These are phyloP conservation scores for Amanita fuliginea DNA, from an alignment of 768 basidiomycete species.

Conservation along the genomic window DNA sequence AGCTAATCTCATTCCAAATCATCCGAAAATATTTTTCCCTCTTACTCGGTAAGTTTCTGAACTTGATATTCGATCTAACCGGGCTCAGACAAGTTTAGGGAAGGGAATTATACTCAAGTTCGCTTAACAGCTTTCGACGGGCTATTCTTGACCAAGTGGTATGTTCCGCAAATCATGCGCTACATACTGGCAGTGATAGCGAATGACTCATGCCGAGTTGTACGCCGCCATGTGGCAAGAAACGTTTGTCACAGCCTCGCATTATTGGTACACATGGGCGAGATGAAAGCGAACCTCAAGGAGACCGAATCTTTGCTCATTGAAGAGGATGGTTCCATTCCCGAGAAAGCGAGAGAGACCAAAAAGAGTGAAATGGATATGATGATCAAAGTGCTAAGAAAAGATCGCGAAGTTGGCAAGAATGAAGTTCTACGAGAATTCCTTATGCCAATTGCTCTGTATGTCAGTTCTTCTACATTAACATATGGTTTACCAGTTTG, in stretches of 20 bases:
- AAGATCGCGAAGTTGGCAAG: conserved; percentile 78
- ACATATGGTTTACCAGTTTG: conserved; percentile 16
- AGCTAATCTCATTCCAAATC: conserved; percentile 68
- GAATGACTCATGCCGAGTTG: conserved; percentile 69
- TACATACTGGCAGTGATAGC: conserved; percentile 84
- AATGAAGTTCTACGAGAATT: conserved; percentile 70
- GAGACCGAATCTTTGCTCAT: conserved; percentile 72
- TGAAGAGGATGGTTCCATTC: conserved; percentile 73
- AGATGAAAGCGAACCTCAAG: conserved; percentile 68
- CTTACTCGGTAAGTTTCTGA: conserved; percentile 61
- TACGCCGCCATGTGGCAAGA: conserved; percentile 82
- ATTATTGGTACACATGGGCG: conserved; percentile 79
- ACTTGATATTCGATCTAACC: neutral
- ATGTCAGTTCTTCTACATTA: conserved; percentile 11
- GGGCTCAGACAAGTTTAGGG: conserved; percentile 35
- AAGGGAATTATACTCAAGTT: conserved; percentile 90
- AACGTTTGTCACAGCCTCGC: conserved; percentile 82
- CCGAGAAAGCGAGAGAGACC: conserved; percentile 59
- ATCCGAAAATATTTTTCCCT: conserved; percentile 71
- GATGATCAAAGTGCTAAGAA: conserved; percentile 79
- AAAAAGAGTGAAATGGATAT: conserved; percentile 78
- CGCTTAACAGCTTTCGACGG: conserved; percentile 93
- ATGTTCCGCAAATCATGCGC: conserved; percentile 70
- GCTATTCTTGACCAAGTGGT: conserved; percentile 83
- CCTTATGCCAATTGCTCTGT: conserved; percentile 78